A percentile compares a stretch with the other conserved stretches of the same genome.
phyloP scores from a whole-genome alignment of 345 rosid species.

The Salix purpurea region DNA sequence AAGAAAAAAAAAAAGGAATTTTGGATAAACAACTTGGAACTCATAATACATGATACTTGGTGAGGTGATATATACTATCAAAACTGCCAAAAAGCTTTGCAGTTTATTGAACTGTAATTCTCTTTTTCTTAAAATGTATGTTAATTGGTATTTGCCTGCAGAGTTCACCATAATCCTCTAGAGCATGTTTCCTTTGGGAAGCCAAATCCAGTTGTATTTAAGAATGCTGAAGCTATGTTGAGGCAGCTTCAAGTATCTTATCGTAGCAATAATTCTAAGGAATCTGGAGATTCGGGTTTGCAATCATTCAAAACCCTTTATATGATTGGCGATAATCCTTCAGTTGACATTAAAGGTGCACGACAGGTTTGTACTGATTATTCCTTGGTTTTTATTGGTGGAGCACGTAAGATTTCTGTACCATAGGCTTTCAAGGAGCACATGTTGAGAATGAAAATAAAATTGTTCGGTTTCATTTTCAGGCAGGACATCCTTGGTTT shows the following conservation, averaged over 20 bases:
- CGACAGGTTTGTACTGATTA: conserved; percentile 10
- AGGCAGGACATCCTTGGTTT: conserved; percentile 51
- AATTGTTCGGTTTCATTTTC: conserved; percentile 1
- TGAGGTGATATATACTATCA: too few species aligned
- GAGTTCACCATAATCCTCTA: conserved; percentile 31
- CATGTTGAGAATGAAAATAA: not conserved
- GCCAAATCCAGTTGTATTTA: conserved; percentile 44
- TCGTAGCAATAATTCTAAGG: conserved; percentile 1
- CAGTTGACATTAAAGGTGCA: conserved; percentile 48
- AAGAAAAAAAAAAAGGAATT: not conserved
- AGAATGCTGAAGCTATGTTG: conserved; percentile 36
- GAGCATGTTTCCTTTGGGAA: conserved; percentile 40
- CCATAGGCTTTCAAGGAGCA: not conserved
- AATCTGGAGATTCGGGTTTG: conserved; percentile 3
- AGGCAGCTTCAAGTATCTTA: conserved; percentile 24
- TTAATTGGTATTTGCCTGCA: conserved; percentile 11
- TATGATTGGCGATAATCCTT: conserved; percentile 48
- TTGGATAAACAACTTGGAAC: not conserved
- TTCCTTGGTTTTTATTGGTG: not conserved
- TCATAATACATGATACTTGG: not conserved
- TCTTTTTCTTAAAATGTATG: not conserved
- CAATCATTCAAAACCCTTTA: conserved; percentile 33
- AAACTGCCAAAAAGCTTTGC: not conserved
- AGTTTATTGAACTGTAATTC: not conserved
- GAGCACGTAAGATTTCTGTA: not conserved